Conservation (phyloP, 1,284 basidiomycete species). For the Rhodotorula sp. region DNA sequence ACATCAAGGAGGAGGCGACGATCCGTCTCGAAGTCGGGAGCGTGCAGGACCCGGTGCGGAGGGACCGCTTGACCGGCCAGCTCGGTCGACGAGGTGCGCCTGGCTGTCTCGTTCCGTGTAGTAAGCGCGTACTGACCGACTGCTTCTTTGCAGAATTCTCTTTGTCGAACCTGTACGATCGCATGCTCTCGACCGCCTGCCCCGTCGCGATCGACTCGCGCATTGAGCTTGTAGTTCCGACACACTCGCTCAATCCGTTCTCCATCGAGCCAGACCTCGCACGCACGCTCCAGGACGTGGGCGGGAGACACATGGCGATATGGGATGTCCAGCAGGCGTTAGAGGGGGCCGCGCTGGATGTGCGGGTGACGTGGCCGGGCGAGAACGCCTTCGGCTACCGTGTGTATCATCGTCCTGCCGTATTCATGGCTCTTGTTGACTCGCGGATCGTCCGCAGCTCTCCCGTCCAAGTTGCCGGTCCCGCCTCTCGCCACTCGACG, state of each 20-base stretch:
- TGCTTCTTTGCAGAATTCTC: constrained; percentile 67
- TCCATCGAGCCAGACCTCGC: constrained; percentile 21
- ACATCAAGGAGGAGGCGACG: constrained; percentile 57
- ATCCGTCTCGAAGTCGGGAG: constrained; percentile 76
- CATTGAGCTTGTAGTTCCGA: constrained; percentile 45
- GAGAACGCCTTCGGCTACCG: constrained; percentile 53
- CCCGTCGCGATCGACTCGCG: constrained; percentile 61
- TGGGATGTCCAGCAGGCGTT: constrained; percentile 33
- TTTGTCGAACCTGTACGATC: constrained; percentile 70
- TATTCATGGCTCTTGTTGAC: too few species aligned
- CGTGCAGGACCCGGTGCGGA: constrained; percentile 75
- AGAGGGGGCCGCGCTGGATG: constrained; percentile 35
- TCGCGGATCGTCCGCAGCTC: background rate
- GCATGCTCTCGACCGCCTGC: constrained; percentile 58
- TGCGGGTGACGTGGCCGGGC: constrained; percentile 51
- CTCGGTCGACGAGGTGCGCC: constrained; percentile 61
- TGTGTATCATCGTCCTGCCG: constrained; percentile 36
- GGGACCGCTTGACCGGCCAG: constrained; percentile 50
- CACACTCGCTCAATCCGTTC: constrained; percentile 32
- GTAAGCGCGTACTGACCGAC: too few species aligned
- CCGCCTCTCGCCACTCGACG: constrained; percentile 54
- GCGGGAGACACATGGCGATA: constrained; percentile 5
- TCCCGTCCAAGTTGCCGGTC: constrained; percentile 6
- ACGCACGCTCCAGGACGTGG: background rate
- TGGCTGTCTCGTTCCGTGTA: background rate